Base-by-base conservation (phyloP, 495 filamentous ascomycete species). In the Glonium stellatum region DNA sequence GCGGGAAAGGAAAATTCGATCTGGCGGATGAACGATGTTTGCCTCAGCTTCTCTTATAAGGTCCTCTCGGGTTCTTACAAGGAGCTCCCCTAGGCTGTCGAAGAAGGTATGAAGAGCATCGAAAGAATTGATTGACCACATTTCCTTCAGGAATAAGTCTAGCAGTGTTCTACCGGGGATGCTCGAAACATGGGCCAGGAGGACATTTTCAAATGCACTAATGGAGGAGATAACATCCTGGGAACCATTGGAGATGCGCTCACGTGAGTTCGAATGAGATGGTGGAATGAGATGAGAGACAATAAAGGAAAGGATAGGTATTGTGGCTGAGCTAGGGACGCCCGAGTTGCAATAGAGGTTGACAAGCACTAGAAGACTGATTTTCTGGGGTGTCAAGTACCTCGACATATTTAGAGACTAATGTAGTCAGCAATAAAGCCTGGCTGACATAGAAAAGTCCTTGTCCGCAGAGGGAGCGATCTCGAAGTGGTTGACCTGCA, bases 281-380 rank as follows among this genome's bases (percentile, higher is more conserved):
- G 66, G 59, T 55, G 84, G 78, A 54, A 89, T 79, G 34, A 95
- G 65, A 61, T 91, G 84, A 48, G 86, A 86, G 50, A 89, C 77
- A 50, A 97, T 76, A 75, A 96, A 96, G 37, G 87, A 88, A 13
- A 98, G 79, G 13, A 97, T 80, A n/a, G 87, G 82, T n/a, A 92
- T 78, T 34, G 86, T 86, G 12, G 87, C 84, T 41, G 80, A 74
- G 55, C 82, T 87, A n/a, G 89, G 88, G 27, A 95, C 84, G 1
- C 80, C 75, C 6, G 81, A 83, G 55, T 89, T 83, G 8, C 83
- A 82, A 70, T 97, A 97, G 22, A 97, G 78, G 62, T 86, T 81
- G 53, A 90, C 80, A 42, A 98, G 80, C 56, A 84, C 82, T 46
- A 98, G 80, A 21, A 97, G 80, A 61, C 85, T 86, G 61, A 97